Conservation (phyloP, 768 basidiomycete genomes). For the Mycena floridula region DNA sequence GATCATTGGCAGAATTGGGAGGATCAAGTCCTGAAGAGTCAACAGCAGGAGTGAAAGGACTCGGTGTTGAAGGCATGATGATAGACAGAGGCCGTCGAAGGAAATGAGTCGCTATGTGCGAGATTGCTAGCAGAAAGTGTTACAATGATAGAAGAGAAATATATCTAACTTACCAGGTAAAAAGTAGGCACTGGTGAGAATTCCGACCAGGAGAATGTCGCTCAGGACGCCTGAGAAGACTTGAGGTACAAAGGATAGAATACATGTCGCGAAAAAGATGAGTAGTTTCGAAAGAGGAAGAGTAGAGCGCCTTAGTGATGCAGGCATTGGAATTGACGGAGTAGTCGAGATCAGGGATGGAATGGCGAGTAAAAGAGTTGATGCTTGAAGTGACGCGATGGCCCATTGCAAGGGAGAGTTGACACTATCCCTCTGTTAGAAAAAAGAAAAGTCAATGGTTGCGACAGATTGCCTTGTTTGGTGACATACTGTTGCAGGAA, state of each 20-base stretch:
- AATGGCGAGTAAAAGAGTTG: constrained; percentile 51
- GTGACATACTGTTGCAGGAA: constrained; percentile 29
- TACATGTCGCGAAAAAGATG: constrained; percentile 33
- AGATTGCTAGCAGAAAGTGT: constrained; percentile 37
- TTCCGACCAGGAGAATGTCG: constrained; percentile 42
- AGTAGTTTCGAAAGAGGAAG: constrained; percentile 43
- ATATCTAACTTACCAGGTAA: constrained; percentile 44
- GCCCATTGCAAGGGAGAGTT: constrained; percentile 22
- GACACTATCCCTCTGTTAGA: constrained; percentile 22
- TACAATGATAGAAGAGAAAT: background rate
- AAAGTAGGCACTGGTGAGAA: constrained; percentile 53
- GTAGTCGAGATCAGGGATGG: constrained; percentile 54
- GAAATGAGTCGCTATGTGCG: constrained; percentile 80
- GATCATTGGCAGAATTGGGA: constrained; percentile 41
- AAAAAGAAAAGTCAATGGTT: too few species aligned
- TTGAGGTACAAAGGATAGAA: constrained; percentile 40
- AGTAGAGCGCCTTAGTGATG: constrained; percentile 30
- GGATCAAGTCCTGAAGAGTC: constrained; percentile 11
- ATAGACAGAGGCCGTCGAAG: constrained; percentile 82
- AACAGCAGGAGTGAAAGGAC: constrained; percentile 17
- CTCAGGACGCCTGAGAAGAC: constrained; percentile 33
- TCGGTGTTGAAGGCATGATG: constrained; percentile 48
- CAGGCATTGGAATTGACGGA: constrained; percentile 46
- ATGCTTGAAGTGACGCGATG: constrained; percentile 38
- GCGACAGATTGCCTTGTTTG: too few species aligned